A percentile compares a stretch with the other conserved stretches of the same genome.
Evolutionary conservation across 139 green algal genomes (phyloP).

Genomic region (Edaphochlamys debaryana): DNA sequence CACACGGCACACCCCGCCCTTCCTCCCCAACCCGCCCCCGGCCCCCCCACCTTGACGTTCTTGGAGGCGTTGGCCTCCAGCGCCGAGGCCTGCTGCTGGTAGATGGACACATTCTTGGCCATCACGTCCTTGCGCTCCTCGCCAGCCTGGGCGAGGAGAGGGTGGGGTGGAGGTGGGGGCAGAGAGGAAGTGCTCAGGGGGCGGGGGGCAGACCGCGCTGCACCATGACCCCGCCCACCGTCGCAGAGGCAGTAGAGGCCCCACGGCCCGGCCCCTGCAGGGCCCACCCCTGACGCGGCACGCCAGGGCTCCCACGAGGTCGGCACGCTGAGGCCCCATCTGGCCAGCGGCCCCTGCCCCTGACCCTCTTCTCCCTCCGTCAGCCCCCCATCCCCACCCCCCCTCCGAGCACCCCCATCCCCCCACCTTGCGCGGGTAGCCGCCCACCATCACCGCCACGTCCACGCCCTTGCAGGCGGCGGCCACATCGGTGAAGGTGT

Average conservation of each 20-base stretch:
- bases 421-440: conserved; percentile 79
- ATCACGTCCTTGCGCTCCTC: conserved; percentile 91
- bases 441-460: conserved; percentile 90
- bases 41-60: conserved; percentile 73
- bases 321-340: no score
- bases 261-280: no score
- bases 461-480: conserved; percentile 90
- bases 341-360: no score
- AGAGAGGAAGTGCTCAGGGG: no score
- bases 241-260: no score
- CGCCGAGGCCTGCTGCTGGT: conserved; percentile 84
- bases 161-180: no score
- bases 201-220: no score
- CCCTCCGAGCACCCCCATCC: conserved; percentile 98
- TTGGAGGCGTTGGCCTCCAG: conserved; percentile 79
- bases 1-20: no score
- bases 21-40: neutral
- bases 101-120: conserved; percentile 80
- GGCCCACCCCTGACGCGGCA: no score
- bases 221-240: no score
- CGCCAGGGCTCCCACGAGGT: no score
- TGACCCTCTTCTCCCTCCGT: conserved; percentile 35
- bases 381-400: conserved; percentile 84
- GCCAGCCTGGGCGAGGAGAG: no score
- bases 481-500: conserved; percentile 81